Conservation (phyloP, 257 asterid species). For the Striga asiatica region DNA sequence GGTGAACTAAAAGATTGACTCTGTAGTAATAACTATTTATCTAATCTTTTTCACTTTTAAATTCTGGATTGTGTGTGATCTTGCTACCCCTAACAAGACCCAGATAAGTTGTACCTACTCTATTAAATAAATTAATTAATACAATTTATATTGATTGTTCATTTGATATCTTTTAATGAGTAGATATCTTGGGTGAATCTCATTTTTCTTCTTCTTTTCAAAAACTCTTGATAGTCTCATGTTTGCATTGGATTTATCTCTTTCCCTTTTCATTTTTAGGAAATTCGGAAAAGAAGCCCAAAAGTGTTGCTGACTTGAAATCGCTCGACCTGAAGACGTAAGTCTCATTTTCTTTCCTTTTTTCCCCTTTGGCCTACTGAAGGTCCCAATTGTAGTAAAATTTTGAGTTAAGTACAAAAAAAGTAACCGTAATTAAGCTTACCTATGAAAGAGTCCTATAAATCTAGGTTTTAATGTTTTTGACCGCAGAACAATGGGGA, state of each 20-base stretch:
- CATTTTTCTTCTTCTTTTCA: too few species aligned
- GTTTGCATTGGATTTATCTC: not conserved
- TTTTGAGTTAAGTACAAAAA: too few species aligned
- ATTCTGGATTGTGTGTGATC: not conserved
- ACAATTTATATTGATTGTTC: too few species aligned
- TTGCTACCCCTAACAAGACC: not conserved
- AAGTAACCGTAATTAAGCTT: too few species aligned
- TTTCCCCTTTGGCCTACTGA: not conserved
- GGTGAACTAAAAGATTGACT: conserved; percentile 23
- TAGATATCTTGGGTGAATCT: too few species aligned
- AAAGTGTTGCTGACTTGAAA: conserved; percentile 32
- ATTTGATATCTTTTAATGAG: too few species aligned
- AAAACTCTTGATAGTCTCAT: not conserved
- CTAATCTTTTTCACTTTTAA: not conserved
- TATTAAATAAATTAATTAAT: not conserved
- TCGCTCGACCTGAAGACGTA: conserved; percentile 66
- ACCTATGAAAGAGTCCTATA: not conserved
- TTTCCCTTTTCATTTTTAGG: conserved; percentile 22
- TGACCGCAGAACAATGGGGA: conserved; percentile 57
- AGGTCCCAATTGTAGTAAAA: not conserved
- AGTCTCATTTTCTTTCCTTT: conserved; percentile 12
- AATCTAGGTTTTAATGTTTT: not conserved
- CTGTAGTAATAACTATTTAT: too few species aligned
- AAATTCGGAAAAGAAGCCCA: conserved; percentile 22
- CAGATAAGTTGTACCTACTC: not conserved